Percentiles rank a stretch among this genome's conserved stretches.
Conservation (phyloP, 306 rosid genomes). For the Abrus pulchellus region DNA sequence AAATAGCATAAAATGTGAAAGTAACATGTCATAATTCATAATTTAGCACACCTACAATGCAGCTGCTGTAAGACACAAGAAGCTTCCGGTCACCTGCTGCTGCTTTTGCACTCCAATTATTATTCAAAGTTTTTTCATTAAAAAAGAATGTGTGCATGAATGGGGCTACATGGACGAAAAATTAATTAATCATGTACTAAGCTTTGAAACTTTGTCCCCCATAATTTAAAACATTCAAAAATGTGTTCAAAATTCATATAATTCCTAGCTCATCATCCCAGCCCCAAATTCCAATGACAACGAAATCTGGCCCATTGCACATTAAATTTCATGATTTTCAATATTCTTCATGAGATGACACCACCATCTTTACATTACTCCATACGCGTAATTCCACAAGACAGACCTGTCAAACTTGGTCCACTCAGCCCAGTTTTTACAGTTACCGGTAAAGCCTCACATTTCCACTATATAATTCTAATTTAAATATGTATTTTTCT, state of each 20-base stretch:
- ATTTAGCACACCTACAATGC: conserved; percentile 5
- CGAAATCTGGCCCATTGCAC: not conserved
- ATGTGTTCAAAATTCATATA: not conserved
- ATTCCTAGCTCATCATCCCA: not conserved
- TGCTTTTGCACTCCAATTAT: conserved; percentile 25
- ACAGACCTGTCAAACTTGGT: conserved; percentile 1
- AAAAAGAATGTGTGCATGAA: conserved; percentile 13
- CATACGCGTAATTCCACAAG: too few relatives aligned
- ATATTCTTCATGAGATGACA: not conserved
- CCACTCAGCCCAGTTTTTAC: not conserved
- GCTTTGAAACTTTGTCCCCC: conserved; percentile 17
- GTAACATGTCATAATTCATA: conserved; percentile 3
- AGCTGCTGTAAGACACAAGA: conserved; percentile 2
- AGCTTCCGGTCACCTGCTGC: conserved; percentile 16
- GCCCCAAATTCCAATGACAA: not conserved
- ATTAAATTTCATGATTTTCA: not conserved
- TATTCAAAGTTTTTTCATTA: not conserved
- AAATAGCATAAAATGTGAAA: conserved; percentile 5
- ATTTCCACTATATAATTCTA: not conserved
- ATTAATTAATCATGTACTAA: not conserved
- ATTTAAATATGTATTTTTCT: too few relatives aligned
- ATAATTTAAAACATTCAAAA: conserved; percentile 12
- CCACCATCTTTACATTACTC: too few relatives aligned
- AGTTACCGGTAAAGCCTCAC: not conserved
- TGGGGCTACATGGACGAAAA: conserved; percentile 29